Conservation (phyloP, 2,329 filamentous ascomycete species). For the Ceratocystiopsis minuta region DNA sequence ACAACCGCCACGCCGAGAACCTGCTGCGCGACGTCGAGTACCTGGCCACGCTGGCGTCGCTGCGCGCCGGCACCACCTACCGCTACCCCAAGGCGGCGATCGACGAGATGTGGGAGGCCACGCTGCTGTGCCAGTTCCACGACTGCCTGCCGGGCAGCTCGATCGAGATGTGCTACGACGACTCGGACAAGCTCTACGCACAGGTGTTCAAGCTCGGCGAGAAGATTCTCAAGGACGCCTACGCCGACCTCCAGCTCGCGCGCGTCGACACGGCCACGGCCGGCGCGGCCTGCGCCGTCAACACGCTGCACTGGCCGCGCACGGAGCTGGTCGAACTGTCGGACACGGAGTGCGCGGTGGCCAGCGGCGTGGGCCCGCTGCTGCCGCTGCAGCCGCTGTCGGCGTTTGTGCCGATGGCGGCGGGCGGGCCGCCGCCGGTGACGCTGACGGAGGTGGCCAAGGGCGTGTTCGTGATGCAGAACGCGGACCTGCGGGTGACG, state of each 20-base stretch:
- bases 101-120: constrained; percentile 87
- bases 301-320: constrained; percentile 76
- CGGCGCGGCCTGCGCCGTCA: constrained; percentile 30
- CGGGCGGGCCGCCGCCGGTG: constrained; percentile 19
- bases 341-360: constrained; percentile 31
- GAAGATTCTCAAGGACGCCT: constrained; percentile 51
- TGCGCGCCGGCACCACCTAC: constrained; percentile 48
- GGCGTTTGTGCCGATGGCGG: constrained; percentile 15
- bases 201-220: constrained; percentile 64
- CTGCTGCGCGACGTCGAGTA: constrained; percentile 77
- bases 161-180: constrained; percentile 97
- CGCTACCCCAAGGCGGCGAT: constrained; percentile 89
- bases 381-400: constrained; percentile 33
- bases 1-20: constrained; percentile 75
- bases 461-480: constrained; percentile 61
- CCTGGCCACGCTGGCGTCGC: constrained; percentile 66
- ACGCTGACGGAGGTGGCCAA: constrained; percentile 30
- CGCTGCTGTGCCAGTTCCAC: constrained; percentile 90
- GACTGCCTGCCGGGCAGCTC: constrained; percentile 89
- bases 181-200: constrained; percentile 77
- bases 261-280: constrained; percentile 33
- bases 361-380: constrained; percentile 36
- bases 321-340: constrained; percentile 53
- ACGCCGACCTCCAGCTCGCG: constrained; percentile 46
- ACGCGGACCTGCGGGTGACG: constrained; percentile 55